Evolutionary conservation across 768 basidiomycete genomes (phyloP).

Genomic region (Calocera viscosa): DNA sequence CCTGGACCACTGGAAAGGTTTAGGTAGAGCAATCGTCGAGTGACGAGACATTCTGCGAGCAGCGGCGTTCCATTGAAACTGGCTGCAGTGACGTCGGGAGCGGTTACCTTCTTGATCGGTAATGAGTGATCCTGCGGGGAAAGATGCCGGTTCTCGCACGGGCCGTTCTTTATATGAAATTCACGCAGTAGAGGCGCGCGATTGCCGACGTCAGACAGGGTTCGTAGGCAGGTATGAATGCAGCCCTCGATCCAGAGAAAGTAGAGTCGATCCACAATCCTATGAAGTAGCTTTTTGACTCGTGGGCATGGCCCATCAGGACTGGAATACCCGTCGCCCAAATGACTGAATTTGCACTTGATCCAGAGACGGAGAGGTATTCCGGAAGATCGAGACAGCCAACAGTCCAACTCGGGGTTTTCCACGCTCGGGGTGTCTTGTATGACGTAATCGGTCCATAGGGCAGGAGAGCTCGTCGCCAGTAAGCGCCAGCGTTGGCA

Average conservation of each 20-base stretch:
- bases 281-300: background rate
- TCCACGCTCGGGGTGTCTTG: background rate
- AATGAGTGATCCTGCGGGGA: background rate
- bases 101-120: background rate
- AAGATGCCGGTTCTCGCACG: background rate
- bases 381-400: background rate
- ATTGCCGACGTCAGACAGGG: background rate
- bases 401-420: background rate
- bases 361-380: background rate
- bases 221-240: background rate
- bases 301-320: background rate
- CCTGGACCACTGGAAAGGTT: no score
- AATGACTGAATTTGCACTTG: background rate
- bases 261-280: background rate
- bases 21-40: no score
- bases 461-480: background rate
- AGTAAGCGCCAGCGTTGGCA: background rate
- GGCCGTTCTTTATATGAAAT: background rate
- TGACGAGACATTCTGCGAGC: no score
- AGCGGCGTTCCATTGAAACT: background rate
- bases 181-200: background rate
- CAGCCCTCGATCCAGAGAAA: background rate
- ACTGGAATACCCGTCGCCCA: background rate
- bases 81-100: background rate
- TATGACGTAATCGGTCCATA: background rate